Conservation (phyloP, 176 grass and related monocot genomes). For the Chloris gayana region DNA sequence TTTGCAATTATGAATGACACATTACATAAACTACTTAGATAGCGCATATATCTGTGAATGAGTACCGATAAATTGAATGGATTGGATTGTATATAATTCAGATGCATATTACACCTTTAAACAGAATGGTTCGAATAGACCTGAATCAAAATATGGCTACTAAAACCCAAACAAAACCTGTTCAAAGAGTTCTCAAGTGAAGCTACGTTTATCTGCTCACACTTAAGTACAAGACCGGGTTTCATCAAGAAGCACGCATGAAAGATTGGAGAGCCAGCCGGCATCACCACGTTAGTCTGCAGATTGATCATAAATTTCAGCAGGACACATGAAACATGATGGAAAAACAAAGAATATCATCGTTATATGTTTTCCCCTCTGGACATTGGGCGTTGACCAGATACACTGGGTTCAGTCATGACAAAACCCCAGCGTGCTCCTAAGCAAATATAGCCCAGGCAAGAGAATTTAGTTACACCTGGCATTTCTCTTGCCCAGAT, state of each 20-base stretch:
- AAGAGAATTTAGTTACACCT: slow-evolving; percentile 25
- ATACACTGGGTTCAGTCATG: slow-evolving; percentile 17
- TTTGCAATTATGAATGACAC: no score
- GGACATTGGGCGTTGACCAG: not conserved
- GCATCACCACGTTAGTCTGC: not conserved
- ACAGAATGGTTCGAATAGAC: not conserved
- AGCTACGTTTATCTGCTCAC: not conserved
- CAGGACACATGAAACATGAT: not conserved
- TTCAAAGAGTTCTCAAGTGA: not conserved
- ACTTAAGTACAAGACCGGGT: not conserved
- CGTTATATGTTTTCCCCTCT: not conserved
- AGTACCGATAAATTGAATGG: no score
- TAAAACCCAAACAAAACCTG: not conserved
- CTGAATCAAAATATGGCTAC: not conserved
- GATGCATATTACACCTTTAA: not conserved
- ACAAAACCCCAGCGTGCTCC: slow-evolving; percentile 30
- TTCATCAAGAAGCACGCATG: not conserved
- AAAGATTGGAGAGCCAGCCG: not conserved
- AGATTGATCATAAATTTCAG: not conserved
- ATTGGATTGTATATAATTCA: not conserved
- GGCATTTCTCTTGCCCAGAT: not conserved
- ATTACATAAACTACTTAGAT: no score
- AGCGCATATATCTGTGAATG: no score
- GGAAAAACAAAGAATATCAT: not conserved
- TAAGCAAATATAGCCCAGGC: not conserved